A percentile compares a stretch with the other conserved stretches of the same genome.
phyloP scores from a whole-genome alignment of 441 rosid species.

The Populus tomentosa region DNA sequence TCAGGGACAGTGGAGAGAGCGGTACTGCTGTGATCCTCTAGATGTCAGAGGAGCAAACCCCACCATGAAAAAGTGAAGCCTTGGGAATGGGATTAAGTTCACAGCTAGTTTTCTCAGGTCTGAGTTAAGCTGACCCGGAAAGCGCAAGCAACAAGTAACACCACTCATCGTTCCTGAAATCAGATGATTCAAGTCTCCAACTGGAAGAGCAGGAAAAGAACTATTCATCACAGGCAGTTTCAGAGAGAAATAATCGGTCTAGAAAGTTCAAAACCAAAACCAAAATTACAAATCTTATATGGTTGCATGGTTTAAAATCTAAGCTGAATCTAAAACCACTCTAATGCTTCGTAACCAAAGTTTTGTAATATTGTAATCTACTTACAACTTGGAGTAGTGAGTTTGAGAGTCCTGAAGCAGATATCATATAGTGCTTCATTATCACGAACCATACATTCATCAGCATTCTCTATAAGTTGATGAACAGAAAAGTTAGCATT shows the following conservation, averaged over 20 bases:
- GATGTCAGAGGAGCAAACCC: slow-evolving; percentile 12
- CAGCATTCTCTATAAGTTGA: slow-evolving; percentile 10
- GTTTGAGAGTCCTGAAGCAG: slow-evolving; percentile 16
- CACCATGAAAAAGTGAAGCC: slow-evolving; percentile 15
- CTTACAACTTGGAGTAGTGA: slow-evolving; percentile 16
- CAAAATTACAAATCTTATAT: not conserved
- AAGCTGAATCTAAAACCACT: too few relatives aligned
- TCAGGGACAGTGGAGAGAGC: slow-evolving; percentile 9
- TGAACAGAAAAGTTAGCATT: slow-evolving; percentile 13
- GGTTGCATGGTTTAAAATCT: too few relatives aligned
- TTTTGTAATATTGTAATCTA: not conserved
- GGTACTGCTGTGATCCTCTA: slow-evolving; percentile 10
- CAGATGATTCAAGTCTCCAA: slow-evolving; percentile 15
- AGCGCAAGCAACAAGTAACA: slow-evolving; percentile 11
- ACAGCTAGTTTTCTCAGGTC: slow-evolving; percentile 16
- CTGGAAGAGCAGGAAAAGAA: not conserved
- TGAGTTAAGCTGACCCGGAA: slow-evolving; percentile 17
- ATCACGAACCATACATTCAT: slow-evolving; percentile 14
- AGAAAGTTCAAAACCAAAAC: not conserved
- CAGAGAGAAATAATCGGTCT: not conserved
- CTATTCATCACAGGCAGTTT: not conserved
- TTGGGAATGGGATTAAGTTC: slow-evolving; percentile 12
- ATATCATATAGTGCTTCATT: slow-evolving; percentile 16
- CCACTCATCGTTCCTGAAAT: slow-evolving; percentile 16
- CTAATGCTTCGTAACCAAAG: too few relatives aligned